Conservation (phyloP, 495 filamentous ascomycete species). For the Tuber calosporum region DNA sequence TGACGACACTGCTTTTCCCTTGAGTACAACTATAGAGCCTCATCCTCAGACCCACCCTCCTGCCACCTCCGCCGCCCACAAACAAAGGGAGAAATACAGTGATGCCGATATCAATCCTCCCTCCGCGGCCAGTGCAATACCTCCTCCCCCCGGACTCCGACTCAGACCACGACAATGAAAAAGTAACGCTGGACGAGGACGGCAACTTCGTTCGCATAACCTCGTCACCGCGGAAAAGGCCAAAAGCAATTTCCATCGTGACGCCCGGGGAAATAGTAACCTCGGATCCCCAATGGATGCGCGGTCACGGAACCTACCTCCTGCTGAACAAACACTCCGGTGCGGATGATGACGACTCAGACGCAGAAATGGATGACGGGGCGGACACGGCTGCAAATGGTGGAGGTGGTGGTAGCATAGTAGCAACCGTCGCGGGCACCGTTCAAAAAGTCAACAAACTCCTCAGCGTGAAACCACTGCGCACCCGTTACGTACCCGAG, state of each 20-base stretch:
- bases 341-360: background rate
- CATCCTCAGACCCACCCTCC: conserved; percentile 15
- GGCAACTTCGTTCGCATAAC: conserved; percentile 54
- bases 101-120: conserved; percentile 78
- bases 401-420: conserved; percentile 53
- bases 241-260: conserved; percentile 53
- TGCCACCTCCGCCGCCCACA: conserved; percentile 5
- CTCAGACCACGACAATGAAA: conserved; percentile 43
- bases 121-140: conserved; percentile 50
- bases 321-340: background rate
- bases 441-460: conserved; percentile 91
- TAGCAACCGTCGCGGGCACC: conserved; percentile 78
- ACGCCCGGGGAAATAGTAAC: conserved; percentile 88
- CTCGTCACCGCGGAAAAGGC: conserved; percentile 45
- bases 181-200: conserved; percentile 49
- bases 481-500: conserved; percentile 89
- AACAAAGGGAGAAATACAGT: conserved; percentile 22
- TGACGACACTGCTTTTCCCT: background rate
- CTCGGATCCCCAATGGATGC: conserved; percentile 92
- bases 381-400: conserved; percentile 1
- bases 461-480: conserved; percentile 76
- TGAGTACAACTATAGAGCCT: conserved; percentile 11
- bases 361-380: conserved; percentile 9
- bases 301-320: conserved; percentile 48
- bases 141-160: conserved; percentile 42